Evolutionary conservation across 176 grass and related monocot species (phyloP).

Genomic region (Phoenix roebelenii): DNA sequence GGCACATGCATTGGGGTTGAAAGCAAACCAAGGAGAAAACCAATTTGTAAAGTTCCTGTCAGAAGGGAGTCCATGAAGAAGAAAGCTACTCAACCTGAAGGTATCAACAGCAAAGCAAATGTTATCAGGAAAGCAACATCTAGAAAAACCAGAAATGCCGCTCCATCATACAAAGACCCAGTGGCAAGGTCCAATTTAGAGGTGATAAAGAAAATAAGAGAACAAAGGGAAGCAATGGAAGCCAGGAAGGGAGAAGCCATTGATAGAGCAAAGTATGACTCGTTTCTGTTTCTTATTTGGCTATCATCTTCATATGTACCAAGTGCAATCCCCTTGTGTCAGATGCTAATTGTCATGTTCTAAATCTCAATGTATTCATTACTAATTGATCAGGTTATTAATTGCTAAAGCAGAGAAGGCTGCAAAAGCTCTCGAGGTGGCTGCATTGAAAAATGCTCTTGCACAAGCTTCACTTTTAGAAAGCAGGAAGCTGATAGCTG

Average conservation of each 20-base stretch:
- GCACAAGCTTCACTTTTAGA: conserved; percentile 68
- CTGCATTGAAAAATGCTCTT: conserved; percentile 41
- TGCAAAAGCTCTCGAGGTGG: conserved; percentile 54
- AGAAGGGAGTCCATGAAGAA: conserved; percentile 26
- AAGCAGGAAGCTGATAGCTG: conserved; percentile 59
- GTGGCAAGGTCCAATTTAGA: conserved; percentile 61
- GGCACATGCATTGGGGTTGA: conserved; percentile 30
- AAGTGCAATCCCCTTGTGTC: neutral
- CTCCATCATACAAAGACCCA: conserved; percentile 71
- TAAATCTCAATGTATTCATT: too few relatives aligned
- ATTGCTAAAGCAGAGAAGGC: conserved; percentile 83
- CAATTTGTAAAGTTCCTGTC: conserved; percentile 25
- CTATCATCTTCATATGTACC: too few relatives aligned
- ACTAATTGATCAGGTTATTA: conserved; percentile 46
- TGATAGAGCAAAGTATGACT: conserved; percentile 55
- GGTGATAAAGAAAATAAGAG: conserved; percentile 83
- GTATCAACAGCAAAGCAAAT: conserved; percentile 13
- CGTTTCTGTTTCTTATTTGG: neutral
- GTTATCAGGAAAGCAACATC: conserved; percentile 17
- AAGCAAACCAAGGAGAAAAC: conserved; percentile 43
- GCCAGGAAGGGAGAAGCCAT: conserved; percentile 58
- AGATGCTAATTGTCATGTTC: too few relatives aligned
- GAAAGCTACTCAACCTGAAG: conserved; percentile 27
- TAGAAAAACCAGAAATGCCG: conserved; percentile 46
- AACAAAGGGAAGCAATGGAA: conserved; percentile 52